phyloP scores from a whole-genome alignment of 179 eudicot species.

The Corrigiola litoralis region DNA sequence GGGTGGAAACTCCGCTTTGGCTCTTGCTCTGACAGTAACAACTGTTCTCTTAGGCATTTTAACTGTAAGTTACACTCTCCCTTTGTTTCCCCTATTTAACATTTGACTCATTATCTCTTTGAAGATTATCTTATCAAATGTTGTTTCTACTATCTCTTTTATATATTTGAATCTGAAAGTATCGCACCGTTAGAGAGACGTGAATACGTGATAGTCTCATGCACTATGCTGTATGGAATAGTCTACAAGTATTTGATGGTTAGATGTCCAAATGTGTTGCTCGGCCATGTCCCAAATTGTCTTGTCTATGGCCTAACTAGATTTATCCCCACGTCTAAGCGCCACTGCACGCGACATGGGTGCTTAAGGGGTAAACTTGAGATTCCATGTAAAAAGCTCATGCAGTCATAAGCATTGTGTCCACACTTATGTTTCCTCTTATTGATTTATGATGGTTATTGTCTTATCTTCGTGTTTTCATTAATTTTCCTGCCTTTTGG shows the following conservation, averaged over 20 bases:
- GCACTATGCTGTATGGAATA: not conserved
- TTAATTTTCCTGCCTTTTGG: not conserved
- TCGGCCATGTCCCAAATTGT: too few species aligned
- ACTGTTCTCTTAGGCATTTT: conserved; percentile 41
- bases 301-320: too few species aligned
- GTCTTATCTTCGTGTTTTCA: not conserved
- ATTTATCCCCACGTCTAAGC: too few species aligned
- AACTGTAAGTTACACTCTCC: conserved; percentile 25
- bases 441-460: too few species aligned
- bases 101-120: not conserved
- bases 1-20: conserved; percentile 44
- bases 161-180: not conserved
- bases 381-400: too few species aligned
- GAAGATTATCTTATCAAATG: not conserved
- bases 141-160: not conserved
- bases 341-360: too few species aligned
- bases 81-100: not conserved
- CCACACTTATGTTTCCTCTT: too few species aligned
- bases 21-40: conserved; percentile 40
- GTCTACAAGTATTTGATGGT: not conserved
- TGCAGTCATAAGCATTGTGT: too few species aligned
- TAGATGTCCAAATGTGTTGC: not conserved
- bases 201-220: not conserved
- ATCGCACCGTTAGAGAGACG: not conserved
- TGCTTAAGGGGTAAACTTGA: too few species aligned